These are phyloP conservation scores for Marchantia polymorpha DNA, from an alignment of 225 moss, liverwort and hornwort species.

Conservation along the genomic window DNA sequence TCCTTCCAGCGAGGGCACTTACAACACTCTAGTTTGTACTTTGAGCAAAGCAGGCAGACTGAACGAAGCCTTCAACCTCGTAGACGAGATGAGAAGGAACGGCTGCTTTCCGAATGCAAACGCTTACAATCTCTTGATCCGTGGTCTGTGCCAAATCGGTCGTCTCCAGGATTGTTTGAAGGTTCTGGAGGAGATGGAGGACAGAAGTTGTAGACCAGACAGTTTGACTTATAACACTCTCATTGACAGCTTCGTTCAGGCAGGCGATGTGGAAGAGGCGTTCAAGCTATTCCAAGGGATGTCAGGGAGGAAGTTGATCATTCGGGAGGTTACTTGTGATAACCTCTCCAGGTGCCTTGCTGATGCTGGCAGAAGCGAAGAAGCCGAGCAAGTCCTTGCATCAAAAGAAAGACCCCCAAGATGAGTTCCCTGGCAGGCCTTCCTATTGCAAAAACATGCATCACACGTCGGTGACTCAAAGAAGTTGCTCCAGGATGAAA, in stretches of 20 bases:
- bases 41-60: constrained; percentile 16
- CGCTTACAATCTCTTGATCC: constrained; percentile 17
- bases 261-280: constrained; percentile 16
- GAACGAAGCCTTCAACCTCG: constrained; percentile 18
- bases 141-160: constrained; percentile 12
- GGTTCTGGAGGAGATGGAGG: constrained; percentile 17
- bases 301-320: not conserved
- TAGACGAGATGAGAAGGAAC: constrained; percentile 23
- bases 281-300: constrained; percentile 18
- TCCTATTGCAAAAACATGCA: not conserved
- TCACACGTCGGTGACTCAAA: not conserved
- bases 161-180: constrained; percentile 17
- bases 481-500: not conserved
- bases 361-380: constrained; percentile 2
- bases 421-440: not conserved
- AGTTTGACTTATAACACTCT: constrained; percentile 9
- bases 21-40: constrained; percentile 17
- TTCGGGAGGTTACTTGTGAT: not conserved
- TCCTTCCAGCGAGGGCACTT: constrained; percentile 14
- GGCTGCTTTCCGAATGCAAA: constrained; percentile 12
- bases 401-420: not conserved
- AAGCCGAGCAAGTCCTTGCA: constrained; percentile 1
- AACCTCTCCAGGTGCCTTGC: constrained; percentile 11
- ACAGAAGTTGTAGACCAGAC: not conserved
- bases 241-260: constrained; percentile 15